Evolutionary conservation across 345 rosid species (phyloP).

Genomic region (Salix udensis): DNA sequence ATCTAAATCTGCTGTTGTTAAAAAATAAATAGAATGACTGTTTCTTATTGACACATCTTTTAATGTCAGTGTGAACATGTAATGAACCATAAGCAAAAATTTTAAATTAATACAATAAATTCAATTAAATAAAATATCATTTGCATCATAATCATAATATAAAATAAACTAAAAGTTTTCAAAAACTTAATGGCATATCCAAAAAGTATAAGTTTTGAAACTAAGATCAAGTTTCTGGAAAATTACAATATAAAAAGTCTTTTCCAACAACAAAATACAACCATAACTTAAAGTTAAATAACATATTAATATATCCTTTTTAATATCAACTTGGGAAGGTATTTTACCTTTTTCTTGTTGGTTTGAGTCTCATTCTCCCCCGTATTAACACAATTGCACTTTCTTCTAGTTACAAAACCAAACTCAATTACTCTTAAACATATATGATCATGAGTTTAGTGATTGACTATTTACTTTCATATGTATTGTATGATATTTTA

Average conservation of each 20-base stretch:
- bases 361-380: too few relatives aligned
- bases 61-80: too few relatives aligned
- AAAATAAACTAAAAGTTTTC: too few relatives aligned
- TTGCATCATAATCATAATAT: too few relatives aligned
- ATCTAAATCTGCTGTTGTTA: too few relatives aligned
- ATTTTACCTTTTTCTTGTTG: neutral
- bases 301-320: neutral
- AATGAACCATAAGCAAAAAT: too few relatives aligned
- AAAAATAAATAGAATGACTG: too few relatives aligned
- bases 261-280: constrained; percentile 4
- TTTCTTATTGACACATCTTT: too few relatives aligned
- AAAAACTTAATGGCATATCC: neutral
- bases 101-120: too few relatives aligned
- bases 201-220: neutral
- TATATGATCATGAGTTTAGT: neutral
- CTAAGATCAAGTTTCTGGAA: neutral
- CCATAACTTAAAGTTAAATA: neutral
- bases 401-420: neutral
- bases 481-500: neutral
- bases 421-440: neutral
- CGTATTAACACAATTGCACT: neutral
- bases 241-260: neutral
- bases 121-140: too few relatives aligned
- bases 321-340: neutral
- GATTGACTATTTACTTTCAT: neutral